phyloP scores from a whole-genome alignment of 2,329 filamentous ascomycete species.

The Coniosporium tulheliwenetii region DNA sequence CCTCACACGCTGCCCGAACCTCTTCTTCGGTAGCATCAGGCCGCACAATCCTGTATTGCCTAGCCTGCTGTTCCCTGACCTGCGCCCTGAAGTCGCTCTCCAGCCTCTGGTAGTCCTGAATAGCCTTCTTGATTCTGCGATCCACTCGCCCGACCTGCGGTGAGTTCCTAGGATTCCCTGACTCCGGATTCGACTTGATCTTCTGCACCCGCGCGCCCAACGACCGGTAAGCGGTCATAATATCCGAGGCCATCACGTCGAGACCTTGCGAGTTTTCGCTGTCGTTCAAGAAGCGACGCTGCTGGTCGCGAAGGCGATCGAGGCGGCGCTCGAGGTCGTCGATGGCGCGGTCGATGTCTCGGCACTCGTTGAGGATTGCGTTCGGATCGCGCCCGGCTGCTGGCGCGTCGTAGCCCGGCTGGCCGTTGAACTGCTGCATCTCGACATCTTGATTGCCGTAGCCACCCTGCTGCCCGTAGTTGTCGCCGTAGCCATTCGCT shows the following conservation, averaged over 20 bases:
- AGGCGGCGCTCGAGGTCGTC: conserved; percentile 59
- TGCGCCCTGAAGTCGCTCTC: conserved; percentile 70
- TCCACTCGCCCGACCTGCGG: conserved; percentile 72
- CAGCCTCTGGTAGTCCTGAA: conserved; percentile 65
- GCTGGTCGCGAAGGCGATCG: conserved; percentile 53
- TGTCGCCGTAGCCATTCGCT: conserved; percentile 37
- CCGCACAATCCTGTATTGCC: conserved; percentile 80
- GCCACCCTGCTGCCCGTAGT: conserved; percentile 13
- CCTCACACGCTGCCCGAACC: conserved; percentile 58
- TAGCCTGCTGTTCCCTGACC: conserved; percentile 67
- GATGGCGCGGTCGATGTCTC: conserved; percentile 63
- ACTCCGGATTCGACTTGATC: conserved; percentile 70
- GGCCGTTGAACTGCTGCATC: conserved; percentile 47
- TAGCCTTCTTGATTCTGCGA: conserved; percentile 62
- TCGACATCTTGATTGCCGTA: conserved; percentile 42
- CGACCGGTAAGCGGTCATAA: conserved; percentile 68
- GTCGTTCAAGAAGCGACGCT: conserved; percentile 55
- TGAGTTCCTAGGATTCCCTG: conserved; percentile 55
- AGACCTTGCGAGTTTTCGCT: conserved; percentile 49
- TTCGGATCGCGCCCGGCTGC: conserved; percentile 42
- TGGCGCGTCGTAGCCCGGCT: conserved; percentile 23
- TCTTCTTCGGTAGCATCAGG: conserved; percentile 69
- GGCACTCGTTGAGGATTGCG: conserved; percentile 71
- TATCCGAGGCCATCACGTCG: conserved; percentile 58
- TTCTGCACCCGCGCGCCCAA: conserved; percentile 65